phyloP scores from a whole-genome alignment of 495 filamentous ascomycete species.

The Xylaria bambusicola region DNA sequence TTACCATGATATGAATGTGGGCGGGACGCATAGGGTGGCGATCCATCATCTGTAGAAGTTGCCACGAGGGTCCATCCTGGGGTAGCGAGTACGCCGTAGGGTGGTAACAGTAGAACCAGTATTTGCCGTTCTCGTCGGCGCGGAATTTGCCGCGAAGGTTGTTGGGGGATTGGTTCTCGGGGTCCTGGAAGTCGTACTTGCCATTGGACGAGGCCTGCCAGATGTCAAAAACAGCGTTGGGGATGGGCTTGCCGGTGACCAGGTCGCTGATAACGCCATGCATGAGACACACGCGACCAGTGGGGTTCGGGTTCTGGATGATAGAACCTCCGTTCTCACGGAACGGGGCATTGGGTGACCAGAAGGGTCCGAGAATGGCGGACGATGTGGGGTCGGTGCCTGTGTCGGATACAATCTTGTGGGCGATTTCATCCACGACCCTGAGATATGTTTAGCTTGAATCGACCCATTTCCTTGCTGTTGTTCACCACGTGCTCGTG shows the following conservation, averaged over 20 bases:
- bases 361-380: slow-evolving; percentile 85
- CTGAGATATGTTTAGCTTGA: slow-evolving; percentile 35
- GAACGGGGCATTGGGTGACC: slow-evolving; percentile 81
- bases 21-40: slow-evolving; percentile 82
- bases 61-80: slow-evolving; percentile 69
- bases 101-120: slow-evolving; percentile 79
- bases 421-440: slow-evolving; percentile 81
- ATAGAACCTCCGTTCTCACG: slow-evolving; percentile 68
- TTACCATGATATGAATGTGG: slow-evolving; percentile 82
- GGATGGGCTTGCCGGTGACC: slow-evolving; percentile 70
- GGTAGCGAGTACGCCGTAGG: slow-evolving; percentile 80
- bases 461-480: background rate
- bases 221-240: slow-evolving; percentile 74
- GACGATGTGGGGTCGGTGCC: slow-evolving; percentile 74
- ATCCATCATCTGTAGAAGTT: slow-evolving; percentile 70
- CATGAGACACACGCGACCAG: slow-evolving; percentile 70
- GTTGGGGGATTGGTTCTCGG: slow-evolving; percentile 71
- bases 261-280: slow-evolving; percentile 74
- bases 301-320: slow-evolving; percentile 64
- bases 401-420: slow-evolving; percentile 73
- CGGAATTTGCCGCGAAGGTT: slow-evolving; percentile 85
- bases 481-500: background rate
- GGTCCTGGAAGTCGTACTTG: slow-evolving; percentile 89
- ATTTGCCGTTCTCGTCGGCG: slow-evolving; percentile 73
- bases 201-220: slow-evolving; percentile 86